Evolutionary conservation across 768 basidiomycete genomes (phyloP).

Genomic region (Hygrophorus russula): DNA sequence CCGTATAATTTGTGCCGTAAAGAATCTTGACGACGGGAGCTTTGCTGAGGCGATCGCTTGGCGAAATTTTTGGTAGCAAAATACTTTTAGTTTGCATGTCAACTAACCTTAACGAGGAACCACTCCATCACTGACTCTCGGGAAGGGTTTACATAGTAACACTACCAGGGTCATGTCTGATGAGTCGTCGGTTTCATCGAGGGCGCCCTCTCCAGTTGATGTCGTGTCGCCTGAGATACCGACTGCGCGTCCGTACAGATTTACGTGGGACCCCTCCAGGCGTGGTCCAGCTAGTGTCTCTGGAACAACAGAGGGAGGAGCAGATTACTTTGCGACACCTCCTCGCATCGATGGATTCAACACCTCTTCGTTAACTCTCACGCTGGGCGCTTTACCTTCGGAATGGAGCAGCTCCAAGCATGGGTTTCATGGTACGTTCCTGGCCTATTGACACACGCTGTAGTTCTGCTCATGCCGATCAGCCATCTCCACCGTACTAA

Average conservation of each 20-base stretch:
- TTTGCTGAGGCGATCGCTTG: no score
- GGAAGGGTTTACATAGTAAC: conserved; percentile 6
- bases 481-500: conserved; percentile 93
- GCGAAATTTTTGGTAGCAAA: no score
- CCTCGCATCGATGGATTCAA: conserved; percentile 39
- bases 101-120: conserved; percentile 1
- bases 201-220: conserved; percentile 41
- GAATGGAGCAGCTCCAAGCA: conserved; percentile 77
- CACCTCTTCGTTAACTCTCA: conserved; percentile 36
- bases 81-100: no score
- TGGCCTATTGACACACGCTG: conserved; percentile 1
- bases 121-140: conserved; percentile 3
- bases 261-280: conserved; percentile 60
- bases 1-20: no score
- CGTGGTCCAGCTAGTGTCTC: conserved; percentile 66
- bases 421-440: conserved; percentile 74
- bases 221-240: conserved; percentile 25
- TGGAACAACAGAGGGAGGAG: conserved; percentile 57
- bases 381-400: conserved; percentile 36
- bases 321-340: conserved; percentile 48
- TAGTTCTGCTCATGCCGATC: conserved; percentile 6
- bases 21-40: no score
- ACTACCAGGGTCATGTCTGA: conserved; percentile 27
- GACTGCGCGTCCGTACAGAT: conserved; percentile 53
- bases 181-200: conserved; percentile 40